Evolutionary conservation across 495 filamentous ascomycete species (phyloP), one percentile per base, ranked within the genome.

Genomic region (Aspergillus haitiensis): DNA sequence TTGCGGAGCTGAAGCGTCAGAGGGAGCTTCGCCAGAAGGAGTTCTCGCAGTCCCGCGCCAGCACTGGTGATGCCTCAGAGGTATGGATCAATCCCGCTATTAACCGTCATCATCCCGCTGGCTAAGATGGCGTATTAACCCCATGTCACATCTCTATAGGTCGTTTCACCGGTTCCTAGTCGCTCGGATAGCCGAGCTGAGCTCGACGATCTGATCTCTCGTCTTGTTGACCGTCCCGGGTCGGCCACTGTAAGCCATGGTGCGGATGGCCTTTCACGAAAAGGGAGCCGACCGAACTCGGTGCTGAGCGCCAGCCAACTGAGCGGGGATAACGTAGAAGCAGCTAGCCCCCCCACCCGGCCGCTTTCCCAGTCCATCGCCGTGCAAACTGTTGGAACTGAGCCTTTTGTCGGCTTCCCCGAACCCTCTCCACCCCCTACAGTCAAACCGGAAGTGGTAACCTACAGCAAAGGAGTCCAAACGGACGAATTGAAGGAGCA

Each of bases 401-500:
- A 85, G 13, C 78, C 89, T 6, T 83, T 88, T 47, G 80, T 84
- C 33, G 86, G 88, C 49, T 90, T 86, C 70, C 55, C 71, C 10
- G 93, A 96, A 71, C 86, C 83, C 70, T 84, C 84, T 15, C 88
- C 84, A 7, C 77, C 91, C 60, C 86, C 89, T 58, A 87, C 88
- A 58, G 84, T 86, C 12, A 84, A 86, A 55, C 86, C 86, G 40
- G 92, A 97, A 72, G 76, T 92, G 18, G 86, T 93, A 67, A 92
- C 90, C 34, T 97, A 98, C 81, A 97, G 89, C 79, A 99, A 96
- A 77, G 91, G 83, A 12, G 92, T 98, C 31, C 95, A 98, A 69
- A 96, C 94, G 15, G 82, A 81, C 42, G 80, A 79, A 8, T 42
- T 72, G 63, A 62, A 64, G 35, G 59, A 61, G 9, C 39, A 66